phyloP scores from a whole-genome alignment of 352 stramenopile species.

The Thalassiosira sp. region DNA sequence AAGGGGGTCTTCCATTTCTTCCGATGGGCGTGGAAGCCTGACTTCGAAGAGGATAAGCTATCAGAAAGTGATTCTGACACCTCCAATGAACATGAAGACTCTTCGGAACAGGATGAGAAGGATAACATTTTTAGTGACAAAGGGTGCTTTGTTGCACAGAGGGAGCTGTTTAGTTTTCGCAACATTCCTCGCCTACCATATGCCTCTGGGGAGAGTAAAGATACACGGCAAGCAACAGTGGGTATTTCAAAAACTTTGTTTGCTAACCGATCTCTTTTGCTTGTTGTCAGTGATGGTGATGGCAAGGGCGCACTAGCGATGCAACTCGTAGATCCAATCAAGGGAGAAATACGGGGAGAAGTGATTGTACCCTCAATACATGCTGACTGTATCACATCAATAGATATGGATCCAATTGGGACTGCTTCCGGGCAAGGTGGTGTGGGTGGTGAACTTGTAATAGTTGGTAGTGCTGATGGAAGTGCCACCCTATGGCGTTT shows the following conservation, averaged over 20 bases:
- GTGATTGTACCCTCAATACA: slow-evolving; percentile 77
- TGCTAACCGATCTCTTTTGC: slow-evolving; percentile 73
- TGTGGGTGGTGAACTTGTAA: slow-evolving; percentile 81
- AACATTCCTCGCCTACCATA: slow-evolving; percentile 78
- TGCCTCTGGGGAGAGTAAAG: slow-evolving; percentile 29
- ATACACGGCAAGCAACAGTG: slow-evolving; percentile 48
- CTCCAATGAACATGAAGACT: slow-evolving; percentile 45
- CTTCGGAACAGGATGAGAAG: slow-evolving; percentile 17
- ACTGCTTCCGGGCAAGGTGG: slow-evolving; percentile 78
- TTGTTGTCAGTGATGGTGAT: slow-evolving; percentile 82
- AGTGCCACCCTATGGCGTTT: slow-evolving; percentile 81
- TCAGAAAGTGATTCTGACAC: slow-evolving; percentile 55
- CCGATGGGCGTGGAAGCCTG: slow-evolving; percentile 80
- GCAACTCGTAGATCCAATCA: slow-evolving; percentile 82
- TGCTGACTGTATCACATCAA: slow-evolving; percentile 73
- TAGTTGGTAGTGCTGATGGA: slow-evolving; percentile 81
- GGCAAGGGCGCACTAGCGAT: slow-evolving; percentile 74
- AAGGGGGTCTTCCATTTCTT: slow-evolving; percentile 84
- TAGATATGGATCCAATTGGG: slow-evolving; percentile 82
- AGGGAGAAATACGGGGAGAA: slow-evolving; percentile 77
- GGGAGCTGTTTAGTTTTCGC: slow-evolving; percentile 80
- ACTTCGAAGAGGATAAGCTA: slow-evolving; percentile 48
- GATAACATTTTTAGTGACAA: slow-evolving; percentile 61
- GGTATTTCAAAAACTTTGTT: slow-evolving; percentile 82
- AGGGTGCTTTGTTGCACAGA: slow-evolving; percentile 82